Percentiles rank a stretch among this genome's conserved stretches.
phyloP scores from a whole-genome alignment of 768 basidiomycete genomes.

The Lepiota brunneoincarnata region DNA sequence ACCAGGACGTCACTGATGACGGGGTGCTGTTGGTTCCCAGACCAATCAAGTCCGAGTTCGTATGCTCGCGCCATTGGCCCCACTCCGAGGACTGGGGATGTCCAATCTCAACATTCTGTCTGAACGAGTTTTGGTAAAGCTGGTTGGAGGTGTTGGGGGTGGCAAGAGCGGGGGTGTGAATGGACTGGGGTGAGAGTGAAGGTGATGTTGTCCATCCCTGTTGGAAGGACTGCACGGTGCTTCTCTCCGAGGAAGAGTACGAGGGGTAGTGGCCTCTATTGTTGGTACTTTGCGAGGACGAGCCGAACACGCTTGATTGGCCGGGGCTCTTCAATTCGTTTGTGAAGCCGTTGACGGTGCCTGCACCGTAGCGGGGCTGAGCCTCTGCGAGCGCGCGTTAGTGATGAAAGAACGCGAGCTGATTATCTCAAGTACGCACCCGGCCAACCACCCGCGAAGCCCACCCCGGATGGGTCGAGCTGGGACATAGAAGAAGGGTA shows the following conservation, averaged over 20 bases:
- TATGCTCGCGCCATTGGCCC: slow-evolving; percentile 4
- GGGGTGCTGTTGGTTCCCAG: not conserved
- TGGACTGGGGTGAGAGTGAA: slow-evolving; percentile 6
- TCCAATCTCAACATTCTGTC: not conserved
- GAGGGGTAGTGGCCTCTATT: slow-evolving; percentile 2
- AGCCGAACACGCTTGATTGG: slow-evolving; percentile 3
- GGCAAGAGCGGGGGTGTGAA: slow-evolving; percentile 4
- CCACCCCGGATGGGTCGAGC: slow-evolving; percentile 3
- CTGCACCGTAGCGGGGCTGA: slow-evolving; percentile 3
- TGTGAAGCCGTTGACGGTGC: not conserved
- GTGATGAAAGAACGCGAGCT: not conserved
- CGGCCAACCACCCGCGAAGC: not conserved
- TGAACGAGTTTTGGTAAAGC: not conserved
- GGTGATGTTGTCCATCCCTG: slow-evolving; percentile 7
- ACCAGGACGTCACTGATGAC: slow-evolving; percentile 3
- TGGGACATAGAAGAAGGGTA: slow-evolving; percentile 8
- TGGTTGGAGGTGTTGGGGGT: not conserved
- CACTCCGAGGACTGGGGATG: slow-evolving; percentile 4
- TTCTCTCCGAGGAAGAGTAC: slow-evolving; percentile 9
- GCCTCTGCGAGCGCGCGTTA: not conserved
- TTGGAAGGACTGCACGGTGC: slow-evolving; percentile 1
- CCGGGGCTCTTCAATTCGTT: slow-evolving; percentile 1
- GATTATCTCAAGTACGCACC: not conserved
- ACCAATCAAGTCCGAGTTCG: slow-evolving; percentile 1
- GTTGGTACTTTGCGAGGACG: not conserved